A percentile compares a stretch with the other conserved stretches of the same genome.
phyloP scores from a whole-genome alignment of 768 basidiomycete genomes.

The Calocera cornea region DNA sequence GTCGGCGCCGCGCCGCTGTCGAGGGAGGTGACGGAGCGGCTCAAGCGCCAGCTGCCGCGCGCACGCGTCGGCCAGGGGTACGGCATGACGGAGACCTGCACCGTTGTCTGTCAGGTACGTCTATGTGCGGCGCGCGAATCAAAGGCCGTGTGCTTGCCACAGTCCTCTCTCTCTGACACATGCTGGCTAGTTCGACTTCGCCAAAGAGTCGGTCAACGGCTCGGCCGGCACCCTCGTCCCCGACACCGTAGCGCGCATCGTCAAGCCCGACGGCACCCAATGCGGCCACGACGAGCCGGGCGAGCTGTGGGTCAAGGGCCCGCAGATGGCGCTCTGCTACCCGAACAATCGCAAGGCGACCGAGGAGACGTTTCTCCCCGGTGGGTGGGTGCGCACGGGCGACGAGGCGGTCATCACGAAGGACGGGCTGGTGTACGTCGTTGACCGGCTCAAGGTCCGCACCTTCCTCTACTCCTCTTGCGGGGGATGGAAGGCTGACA shows the following conservation, averaged over 20 bases:
- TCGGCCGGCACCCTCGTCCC: slow-evolving; percentile 48
- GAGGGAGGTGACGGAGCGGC: background rate
- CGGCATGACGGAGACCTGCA: slow-evolving; percentile 51
- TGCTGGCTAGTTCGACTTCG: background rate
- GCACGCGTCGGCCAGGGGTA: slow-evolving; percentile 1
- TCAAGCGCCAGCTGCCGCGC: background rate
- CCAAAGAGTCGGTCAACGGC: slow-evolving; percentile 28
- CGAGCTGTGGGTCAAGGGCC: slow-evolving; percentile 44
- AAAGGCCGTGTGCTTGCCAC: no score
- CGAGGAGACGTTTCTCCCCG: slow-evolving; percentile 44
- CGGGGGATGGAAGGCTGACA: background rate
- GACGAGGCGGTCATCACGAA: slow-evolving; percentile 45
- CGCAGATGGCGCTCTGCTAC: slow-evolving; percentile 46
- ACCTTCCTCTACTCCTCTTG: background rate
- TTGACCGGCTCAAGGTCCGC: slow-evolving; percentile 48
- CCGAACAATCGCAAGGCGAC: slow-evolving; percentile 52
- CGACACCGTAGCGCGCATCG: slow-evolving; percentile 39
- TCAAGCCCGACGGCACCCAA: slow-evolving; percentile 44
- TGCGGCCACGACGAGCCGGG: slow-evolving; percentile 46
- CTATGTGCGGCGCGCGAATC: background rate
- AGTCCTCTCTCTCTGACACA: no score
- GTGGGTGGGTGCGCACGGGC: slow-evolving; percentile 48
- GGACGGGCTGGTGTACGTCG: slow-evolving; percentile 43
- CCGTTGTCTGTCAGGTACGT: slow-evolving; percentile 20
- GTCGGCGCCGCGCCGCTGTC: slow-evolving; percentile 27